Percentiles rank a stretch among this genome's conserved stretches.
Evolutionary conservation across 2,329 filamentous ascomycete genomes (phyloP).

Genomic region (Pseudonectria foliicola): DNA sequence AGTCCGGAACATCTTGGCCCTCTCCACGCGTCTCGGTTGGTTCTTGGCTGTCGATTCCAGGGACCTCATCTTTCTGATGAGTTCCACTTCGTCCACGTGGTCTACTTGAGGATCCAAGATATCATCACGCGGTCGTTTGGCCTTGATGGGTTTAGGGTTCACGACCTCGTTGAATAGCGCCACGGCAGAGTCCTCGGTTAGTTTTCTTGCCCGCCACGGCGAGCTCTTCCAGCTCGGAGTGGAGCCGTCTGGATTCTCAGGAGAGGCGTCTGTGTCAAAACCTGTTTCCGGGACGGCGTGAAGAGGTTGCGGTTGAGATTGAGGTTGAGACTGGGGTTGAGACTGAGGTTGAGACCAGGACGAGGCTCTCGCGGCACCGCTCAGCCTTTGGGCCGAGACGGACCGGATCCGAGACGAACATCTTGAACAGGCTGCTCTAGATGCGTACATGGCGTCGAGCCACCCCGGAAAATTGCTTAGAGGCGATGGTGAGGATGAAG

Average conservation of each 20-base stretch:
- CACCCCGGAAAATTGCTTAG: constrained; percentile 3
- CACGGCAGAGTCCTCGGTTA: constrained; percentile 18
- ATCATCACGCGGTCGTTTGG: neutral
- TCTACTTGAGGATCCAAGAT: neutral
- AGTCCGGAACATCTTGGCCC: constrained; percentile 18
- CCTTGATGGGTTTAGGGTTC: constrained; percentile 7
- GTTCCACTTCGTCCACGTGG: too few relatives aligned
- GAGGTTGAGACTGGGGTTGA: constrained; percentile 3
- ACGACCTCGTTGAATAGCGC: constrained; percentile 32
- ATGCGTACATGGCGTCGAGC: constrained; percentile 25
- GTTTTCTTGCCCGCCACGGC: constrained; percentile 4
- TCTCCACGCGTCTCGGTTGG: constrained; percentile 7
- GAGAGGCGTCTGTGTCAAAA: constrained; percentile 1
- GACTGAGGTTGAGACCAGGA: constrained; percentile 13
- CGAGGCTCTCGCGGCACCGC: constrained; percentile 17
- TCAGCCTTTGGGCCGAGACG: constrained; percentile 11
- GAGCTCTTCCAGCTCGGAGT: constrained; percentile 1
- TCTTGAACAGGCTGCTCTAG: constrained; percentile 28
- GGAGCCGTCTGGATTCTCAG: neutral
- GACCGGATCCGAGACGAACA: constrained; percentile 25
- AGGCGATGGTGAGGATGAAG: constrained; percentile 6
- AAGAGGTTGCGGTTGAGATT: constrained; percentile 2
- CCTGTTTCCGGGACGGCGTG: too few relatives aligned
- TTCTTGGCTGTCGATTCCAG: too few relatives aligned
- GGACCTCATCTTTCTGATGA: too few relatives aligned